Evolutionary conservation across 1,139 yeast species (phyloP).

Genomic region (Yamadazyma siamensis): DNA sequence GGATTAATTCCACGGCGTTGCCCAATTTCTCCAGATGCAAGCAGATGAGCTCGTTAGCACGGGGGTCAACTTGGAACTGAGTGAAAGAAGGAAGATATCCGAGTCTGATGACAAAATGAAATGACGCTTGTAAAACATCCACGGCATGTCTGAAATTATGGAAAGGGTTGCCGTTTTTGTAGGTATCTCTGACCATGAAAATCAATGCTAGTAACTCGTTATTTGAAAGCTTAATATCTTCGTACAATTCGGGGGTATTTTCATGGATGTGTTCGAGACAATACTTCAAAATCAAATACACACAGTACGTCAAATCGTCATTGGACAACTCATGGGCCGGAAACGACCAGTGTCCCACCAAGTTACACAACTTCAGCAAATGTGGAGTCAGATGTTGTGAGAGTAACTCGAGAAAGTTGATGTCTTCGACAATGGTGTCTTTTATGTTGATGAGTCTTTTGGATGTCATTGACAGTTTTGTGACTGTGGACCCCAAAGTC

Average conservation of each 20-base stretch:
- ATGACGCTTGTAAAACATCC: conserved; percentile 90
- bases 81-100: conserved; percentile 42
- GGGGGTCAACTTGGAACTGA: conserved; percentile 32
- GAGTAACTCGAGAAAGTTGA: conserved; percentile 37
- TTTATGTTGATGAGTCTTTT: conserved; percentile 22
- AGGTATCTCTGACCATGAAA: conserved; percentile 67
- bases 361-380: conserved; percentile 29
- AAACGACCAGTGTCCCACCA: conserved; percentile 53
- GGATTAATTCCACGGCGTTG: conserved; percentile 15
- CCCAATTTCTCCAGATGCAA: conserved; percentile 14
- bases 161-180: conserved; percentile 81
- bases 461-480: conserved; percentile 21
- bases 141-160: conserved; percentile 96
- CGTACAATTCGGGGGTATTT: conserved; percentile 11
- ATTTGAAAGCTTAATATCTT: conserved; percentile 21
- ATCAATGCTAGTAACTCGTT: conserved; percentile 56
- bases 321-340: conserved; percentile 66
- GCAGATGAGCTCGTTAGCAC: conserved; percentile 21
- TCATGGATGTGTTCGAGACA: conserved; percentile 35
- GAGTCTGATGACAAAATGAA: conserved; percentile 54
- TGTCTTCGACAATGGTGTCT: conserved; percentile 29
- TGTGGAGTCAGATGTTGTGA: conserved; percentile 22
- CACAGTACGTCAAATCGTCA: conserved; percentile 67
- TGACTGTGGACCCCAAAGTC: conserved; percentile 23
- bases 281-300: conserved; percentile 50